Conservation (phyloP, 805 yeast species). For the Lachancea meyersii region DNA sequence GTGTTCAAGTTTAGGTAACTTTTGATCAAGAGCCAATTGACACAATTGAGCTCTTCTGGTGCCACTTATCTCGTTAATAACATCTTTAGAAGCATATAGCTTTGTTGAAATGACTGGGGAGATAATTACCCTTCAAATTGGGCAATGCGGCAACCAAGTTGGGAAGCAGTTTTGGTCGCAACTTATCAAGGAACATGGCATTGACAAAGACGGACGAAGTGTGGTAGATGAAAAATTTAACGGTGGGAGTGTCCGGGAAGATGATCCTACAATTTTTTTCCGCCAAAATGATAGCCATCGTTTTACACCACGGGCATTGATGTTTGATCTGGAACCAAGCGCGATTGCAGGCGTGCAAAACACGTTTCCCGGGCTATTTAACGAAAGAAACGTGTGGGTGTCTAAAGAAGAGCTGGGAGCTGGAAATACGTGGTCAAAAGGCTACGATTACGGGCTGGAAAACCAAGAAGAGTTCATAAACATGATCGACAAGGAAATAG, state of each 20-base stretch:
- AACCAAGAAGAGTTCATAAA: constrained; percentile 71
- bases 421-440: constrained; percentile 93
- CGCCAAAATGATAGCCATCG: constrained; percentile 65
- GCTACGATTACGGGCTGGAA: constrained; percentile 66
- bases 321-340: constrained; percentile 86
- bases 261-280: constrained; percentile 80
- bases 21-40: too few relatives aligned
- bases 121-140: constrained; percentile 61
- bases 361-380: constrained; percentile 57
- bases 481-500: constrained; percentile 83
- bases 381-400: constrained; percentile 74
- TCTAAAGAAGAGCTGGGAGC: constrained; percentile 88
- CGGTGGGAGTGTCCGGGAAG: constrained; percentile 40
- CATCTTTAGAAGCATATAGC: too few relatives aligned
- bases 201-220: constrained; percentile 38
- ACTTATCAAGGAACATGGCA: constrained; percentile 80
- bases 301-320: constrained; percentile 81
- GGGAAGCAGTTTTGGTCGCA: constrained; percentile 93
- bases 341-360: constrained; percentile 63
- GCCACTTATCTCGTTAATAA: too few relatives aligned
- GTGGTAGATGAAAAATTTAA: constrained; percentile 10
- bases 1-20: too few relatives aligned
- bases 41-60: too few relatives aligned
- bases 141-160: constrained; percentile 94
- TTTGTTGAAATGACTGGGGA: constrained; percentile 45